Evolutionary conservation across 495 filamentous ascomycete genomes (phyloP), one percentile per base, ranked within the genome.

Genomic region (Penicillium paradoxum): DNA sequence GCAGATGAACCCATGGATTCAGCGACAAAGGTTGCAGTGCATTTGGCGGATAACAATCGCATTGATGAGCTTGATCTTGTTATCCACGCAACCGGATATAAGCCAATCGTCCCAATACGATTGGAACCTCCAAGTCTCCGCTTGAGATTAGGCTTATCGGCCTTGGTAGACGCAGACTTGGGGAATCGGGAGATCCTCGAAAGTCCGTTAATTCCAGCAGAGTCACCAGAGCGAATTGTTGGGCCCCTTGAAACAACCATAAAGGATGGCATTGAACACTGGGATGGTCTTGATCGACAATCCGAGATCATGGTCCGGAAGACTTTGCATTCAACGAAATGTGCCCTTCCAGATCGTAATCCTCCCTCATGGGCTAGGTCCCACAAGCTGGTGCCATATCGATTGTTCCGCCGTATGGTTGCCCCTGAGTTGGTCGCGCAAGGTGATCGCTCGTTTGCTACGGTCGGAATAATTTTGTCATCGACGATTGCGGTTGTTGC

Each of bases 341-440:
- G 59, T 14, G 6, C 33, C 8, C 49, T 41, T 10, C 34, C 25
- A 18, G 58, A 56, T 36, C 30, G 47, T 27, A 15, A 51, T 49
- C 24, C 34, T 27, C 32, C 49, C 25, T 45, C 56, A 64, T 39
- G 55, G 63, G 22, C 22, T 41, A 33, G 21, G 27, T 56, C 59
- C 3, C 72, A 55, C 34, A 58, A 60, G 6, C 2, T 54, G 5
- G 13, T 57, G 1, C 56, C 63, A 9, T 64, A 62, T 42, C 68
- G 68, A 7, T 72, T 90, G 0, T 85, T 86, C 63, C 82, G 78
- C 45, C 85, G 87, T 51, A 78, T 89, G 62, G 79, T 82, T 0
- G 53, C 61, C 0, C 65, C 68, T 8, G 49, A 59, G 17, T 25
- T 71, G 8, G 57, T 65, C 8, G 81, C 84, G 3, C 72, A 84